Conservation (phyloP, 2,329 filamentous ascomycete species). For the Mycogone perniciosa region DNA sequence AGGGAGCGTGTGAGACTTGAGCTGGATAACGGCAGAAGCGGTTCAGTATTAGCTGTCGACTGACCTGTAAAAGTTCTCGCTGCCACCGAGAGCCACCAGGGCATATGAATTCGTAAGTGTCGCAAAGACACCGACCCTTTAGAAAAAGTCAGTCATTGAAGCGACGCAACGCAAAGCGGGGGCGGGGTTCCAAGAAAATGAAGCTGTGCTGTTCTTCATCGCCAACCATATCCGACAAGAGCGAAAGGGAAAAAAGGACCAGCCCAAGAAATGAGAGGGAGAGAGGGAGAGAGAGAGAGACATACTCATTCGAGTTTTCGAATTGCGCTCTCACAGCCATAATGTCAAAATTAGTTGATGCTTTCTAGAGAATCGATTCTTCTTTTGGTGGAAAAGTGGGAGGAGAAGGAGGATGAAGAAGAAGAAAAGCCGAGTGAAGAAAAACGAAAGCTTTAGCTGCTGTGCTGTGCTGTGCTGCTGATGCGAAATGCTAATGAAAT, state of each 20-base stretch:
- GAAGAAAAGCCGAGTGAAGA: background rate
- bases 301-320: conserved; percentile 87
- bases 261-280: background rate
- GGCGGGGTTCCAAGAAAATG: conserved; percentile 15
- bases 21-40: background rate
- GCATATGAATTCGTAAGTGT: conserved; percentile 97
- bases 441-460: background rate
- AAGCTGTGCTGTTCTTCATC: background rate
- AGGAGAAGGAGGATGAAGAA: background rate
- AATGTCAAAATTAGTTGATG: conserved; percentile 17
- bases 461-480: background rate
- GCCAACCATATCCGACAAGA: background rate
- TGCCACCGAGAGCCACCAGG: conserved; percentile 87
- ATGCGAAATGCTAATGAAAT: background rate
- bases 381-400: background rate
- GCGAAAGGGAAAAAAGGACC: background rate
- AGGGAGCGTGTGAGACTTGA: background rate
- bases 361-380: background rate
- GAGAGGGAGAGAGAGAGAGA: conserved; percentile 21
- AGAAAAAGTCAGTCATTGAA: conserved; percentile 8
- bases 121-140: conserved; percentile 89
- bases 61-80: conserved; percentile 96
- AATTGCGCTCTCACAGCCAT: conserved; percentile 71
- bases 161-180: conserved; percentile 13
- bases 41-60: background rate